Evolutionary conservation across 2,329 filamentous ascomycete species (phyloP).

Genomic region (Endocalyx cinctus): DNA sequence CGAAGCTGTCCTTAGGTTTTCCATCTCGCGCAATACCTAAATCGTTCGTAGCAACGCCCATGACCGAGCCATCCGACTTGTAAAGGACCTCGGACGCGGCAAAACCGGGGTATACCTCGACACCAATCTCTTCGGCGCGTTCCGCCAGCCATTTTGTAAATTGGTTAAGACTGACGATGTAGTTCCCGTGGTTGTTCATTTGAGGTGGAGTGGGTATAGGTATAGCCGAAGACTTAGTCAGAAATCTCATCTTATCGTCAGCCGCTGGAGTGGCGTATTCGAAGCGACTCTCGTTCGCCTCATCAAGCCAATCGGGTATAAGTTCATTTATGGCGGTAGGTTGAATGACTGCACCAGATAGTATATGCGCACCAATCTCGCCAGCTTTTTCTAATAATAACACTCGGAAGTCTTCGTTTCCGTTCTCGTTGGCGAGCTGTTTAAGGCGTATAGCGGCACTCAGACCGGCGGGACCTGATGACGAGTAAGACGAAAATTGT

Average conservation of each 20-base stretch:
- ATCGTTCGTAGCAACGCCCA: conserved; percentile 94
- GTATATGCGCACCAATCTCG: conserved; percentile 89
- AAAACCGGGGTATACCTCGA: conserved; percentile 95
- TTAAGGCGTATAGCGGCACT: conserved; percentile 92
- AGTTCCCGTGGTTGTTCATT: conserved; percentile 98
- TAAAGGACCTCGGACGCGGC: conserved; percentile 92
- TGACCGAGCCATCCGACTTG: conserved; percentile 77
- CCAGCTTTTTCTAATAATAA: conserved; percentile 91
- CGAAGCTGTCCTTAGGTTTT: conserved; percentile 83
- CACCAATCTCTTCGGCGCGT: conserved; percentile 90
- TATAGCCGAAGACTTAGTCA: conserved; percentile 75
- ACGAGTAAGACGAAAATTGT: neutral
- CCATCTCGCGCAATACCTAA: conserved; percentile 78
- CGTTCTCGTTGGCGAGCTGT: conserved; percentile 88
- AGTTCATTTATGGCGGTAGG: conserved; percentile 84
- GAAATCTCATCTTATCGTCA: conserved; percentile 85
- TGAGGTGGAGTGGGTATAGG: conserved; percentile 87
- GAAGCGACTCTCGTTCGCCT: conserved; percentile 84
- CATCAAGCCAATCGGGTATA: conserved; percentile 86
- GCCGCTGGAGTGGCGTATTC: conserved; percentile 80
- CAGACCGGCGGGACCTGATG: conserved; percentile 76
- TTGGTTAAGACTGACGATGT: conserved; percentile 93
- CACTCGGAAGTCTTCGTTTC: conserved; percentile 93
- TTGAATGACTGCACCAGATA: conserved; percentile 93
- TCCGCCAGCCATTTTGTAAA: conserved; percentile 95